Base-by-base conservation (phyloP, 73 alveolate genomes). In the Tetrahymena thermophila region DNA sequence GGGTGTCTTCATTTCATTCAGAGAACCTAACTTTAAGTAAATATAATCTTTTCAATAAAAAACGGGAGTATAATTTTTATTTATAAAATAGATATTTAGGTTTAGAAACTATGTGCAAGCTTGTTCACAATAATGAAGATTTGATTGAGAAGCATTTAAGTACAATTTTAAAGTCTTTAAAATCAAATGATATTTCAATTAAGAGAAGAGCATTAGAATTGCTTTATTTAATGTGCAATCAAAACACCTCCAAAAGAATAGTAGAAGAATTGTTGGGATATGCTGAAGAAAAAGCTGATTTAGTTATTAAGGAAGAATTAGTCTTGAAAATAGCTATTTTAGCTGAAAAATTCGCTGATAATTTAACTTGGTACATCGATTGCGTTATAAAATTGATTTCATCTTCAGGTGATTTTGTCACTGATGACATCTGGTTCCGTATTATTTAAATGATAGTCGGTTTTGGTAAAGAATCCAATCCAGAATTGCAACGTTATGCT, bases 171-270 rank as follows among this genome's bases (percentile, higher is more conserved):
- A 96, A 97, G 85, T 96, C 98, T 85, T 96, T 98, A 85, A 96
- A 99, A 96, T 99, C 98, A 95, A 96, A 98, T 94, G 99, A 99
- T 95, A 98, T 98, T 84, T 98, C 99, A 58, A 99, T 99, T 31
- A 98, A 99, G 95, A 98, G 99, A 96, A 98, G 99, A 98, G 99
- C 99, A 17, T 96, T 99, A 56, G 99, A 99, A 96, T 97, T 98
- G 83, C 95, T 99, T 50, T 99, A 98, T 97, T 95, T 96, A 57
- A 97, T 98, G 89, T 98, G 99, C 96, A 99, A 98, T 38, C 98
- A 97, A 84, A 98, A 97, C 94, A 97, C 98, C 84, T 98, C 99
- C n/a, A 97, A 97, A 37, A 98, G 97, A 94, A 98, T 99, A 13
- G 99, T 99, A 19, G 99, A 98, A 94, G 99, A 99, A 96, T 96